Conservation (phyloP, 768 basidiomycete genomes). For the Crassisporium funariophilum region DNA sequence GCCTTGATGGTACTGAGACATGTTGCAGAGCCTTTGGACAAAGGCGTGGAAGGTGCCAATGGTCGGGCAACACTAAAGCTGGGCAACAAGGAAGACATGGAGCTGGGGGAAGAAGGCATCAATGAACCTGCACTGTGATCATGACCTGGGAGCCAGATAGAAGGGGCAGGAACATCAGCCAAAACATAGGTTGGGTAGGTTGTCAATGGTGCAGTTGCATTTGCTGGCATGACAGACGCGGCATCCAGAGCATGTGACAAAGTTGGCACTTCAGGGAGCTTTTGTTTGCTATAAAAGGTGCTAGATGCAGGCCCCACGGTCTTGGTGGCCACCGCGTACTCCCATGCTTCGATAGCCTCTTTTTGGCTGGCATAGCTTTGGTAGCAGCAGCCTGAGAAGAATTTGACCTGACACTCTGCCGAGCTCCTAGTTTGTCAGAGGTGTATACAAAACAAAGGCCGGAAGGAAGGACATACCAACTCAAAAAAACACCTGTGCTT, state of each 20-base stretch:
- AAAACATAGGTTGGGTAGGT: neutral
- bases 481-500: neutral
- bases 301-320: neutral
- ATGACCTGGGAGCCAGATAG: neutral
- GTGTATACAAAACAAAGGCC: neutral
- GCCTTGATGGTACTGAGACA: neutral
- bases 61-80: neutral
- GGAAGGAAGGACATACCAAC: neutral
- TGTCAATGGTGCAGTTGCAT: neutral
- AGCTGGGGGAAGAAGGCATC: neutral
- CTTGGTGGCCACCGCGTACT: neutral
- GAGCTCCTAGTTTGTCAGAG: neutral
- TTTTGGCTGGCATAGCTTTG: neutral
- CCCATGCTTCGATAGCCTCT: neutral
- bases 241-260: neutral
- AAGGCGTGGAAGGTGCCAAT: neutral
- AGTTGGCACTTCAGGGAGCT: neutral
- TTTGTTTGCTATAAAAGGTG: neutral
- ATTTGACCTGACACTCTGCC: neutral
- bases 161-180: neutral
- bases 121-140: neutral
- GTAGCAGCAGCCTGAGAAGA: neutral
- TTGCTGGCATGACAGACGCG: neutral
- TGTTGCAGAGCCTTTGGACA: neutral
- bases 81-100: neutral